These are phyloP conservation scores for Talaromyces albobiverticillius DNA, from an alignment of 2,329 filamentous ascomycete species.

Conservation along the genomic window DNA sequence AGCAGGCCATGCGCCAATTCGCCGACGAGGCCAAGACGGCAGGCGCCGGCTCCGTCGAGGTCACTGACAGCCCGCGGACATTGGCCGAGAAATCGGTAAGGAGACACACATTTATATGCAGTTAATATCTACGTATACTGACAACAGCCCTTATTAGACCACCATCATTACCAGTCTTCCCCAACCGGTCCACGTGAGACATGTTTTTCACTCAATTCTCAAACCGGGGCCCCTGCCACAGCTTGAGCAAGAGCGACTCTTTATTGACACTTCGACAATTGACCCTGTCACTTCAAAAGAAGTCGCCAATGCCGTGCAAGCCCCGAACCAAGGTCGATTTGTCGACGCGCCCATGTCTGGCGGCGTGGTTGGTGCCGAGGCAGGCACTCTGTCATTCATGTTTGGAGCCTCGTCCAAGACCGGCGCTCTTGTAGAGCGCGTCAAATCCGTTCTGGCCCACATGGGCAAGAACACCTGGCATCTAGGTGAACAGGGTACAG, in stretches of 20 bases:
- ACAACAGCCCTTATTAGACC: not conserved
- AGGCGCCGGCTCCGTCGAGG: slow-evolving; percentile 49
- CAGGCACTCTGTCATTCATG: slow-evolving; percentile 94
- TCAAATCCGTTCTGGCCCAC: slow-evolving; percentile 66
- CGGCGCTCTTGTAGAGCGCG: slow-evolving; percentile 56
- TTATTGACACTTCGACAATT: slow-evolving; percentile 96
- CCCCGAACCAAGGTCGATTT: slow-evolving; percentile 69
- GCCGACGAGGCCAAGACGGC: slow-evolving; percentile 48
- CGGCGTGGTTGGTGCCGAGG: slow-evolving; percentile 84
- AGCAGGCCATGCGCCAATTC: slow-evolving; percentile 55
- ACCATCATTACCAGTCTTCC: slow-evolving; percentile 80
- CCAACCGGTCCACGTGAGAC: slow-evolving; percentile 81
- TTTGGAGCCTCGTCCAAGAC: slow-evolving; percentile 64
- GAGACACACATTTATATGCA: not conserved
- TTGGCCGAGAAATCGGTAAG: slow-evolving; percentile 67
- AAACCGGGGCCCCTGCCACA: slow-evolving; percentile 52
- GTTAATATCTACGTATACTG: not conserved
- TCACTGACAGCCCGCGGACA: slow-evolving; percentile 58
- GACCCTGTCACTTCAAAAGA: slow-evolving; percentile 80
- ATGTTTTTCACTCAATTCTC: slow-evolving; percentile 76
- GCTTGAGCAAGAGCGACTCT: slow-evolving; percentile 64
- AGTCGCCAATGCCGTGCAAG: slow-evolving; percentile 68
- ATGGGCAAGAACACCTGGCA: slow-evolving; percentile 89
- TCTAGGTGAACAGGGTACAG: slow-evolving; percentile 78
- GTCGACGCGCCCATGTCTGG: slow-evolving; percentile 97